These are phyloP conservation scores for Candida coleopterorum DNA, from an alignment of 805 yeast genomes.

Conservation along the genomic window DNA sequence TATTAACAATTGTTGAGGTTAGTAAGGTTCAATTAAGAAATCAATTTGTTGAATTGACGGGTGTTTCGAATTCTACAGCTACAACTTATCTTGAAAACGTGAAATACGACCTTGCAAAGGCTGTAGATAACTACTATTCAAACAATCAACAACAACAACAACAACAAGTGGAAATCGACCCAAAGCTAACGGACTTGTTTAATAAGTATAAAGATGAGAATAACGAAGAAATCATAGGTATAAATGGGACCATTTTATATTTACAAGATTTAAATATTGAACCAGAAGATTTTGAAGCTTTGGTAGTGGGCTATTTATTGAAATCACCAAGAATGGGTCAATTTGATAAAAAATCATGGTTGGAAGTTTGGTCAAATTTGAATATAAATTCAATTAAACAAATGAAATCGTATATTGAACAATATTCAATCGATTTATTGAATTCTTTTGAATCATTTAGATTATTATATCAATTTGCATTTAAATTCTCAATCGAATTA, in stretches of 20 bases:
- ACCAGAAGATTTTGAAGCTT: slow-evolving; percentile 69
- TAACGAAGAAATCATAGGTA: slow-evolving; percentile 45
- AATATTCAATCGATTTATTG: slow-evolving; percentile 12
- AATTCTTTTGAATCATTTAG: slow-evolving; percentile 30
- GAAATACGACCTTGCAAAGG: slow-evolving; percentile 26
- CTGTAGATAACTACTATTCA: slow-evolving; percentile 27
- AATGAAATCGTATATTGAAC: slow-evolving; percentile 39
- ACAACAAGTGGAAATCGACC: slow-evolving; percentile 8
- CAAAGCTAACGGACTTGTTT: slow-evolving; percentile 26
- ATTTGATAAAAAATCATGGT: slow-evolving; percentile 47
- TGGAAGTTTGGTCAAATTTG: slow-evolving; percentile 52
- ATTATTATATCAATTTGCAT: slow-evolving; percentile 66
- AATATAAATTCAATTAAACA: slow-evolving; percentile 26
- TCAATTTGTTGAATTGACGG: slow-evolving; percentile 40
- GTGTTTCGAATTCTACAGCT: slow-evolving; percentile 29
- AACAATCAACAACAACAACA: slow-evolving; percentile 3
- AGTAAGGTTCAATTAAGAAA: slow-evolving; percentile 13
- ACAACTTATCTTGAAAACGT: slow-evolving; percentile 27
- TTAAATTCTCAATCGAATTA: slow-evolving; percentile 57
- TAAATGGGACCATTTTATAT: slow-evolving; percentile 73
- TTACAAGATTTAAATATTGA: slow-evolving; percentile 62
- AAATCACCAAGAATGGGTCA: slow-evolving; percentile 64
- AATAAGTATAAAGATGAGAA: slow-evolving; percentile 27
- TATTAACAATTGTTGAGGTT: neutral
- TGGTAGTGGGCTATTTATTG: slow-evolving; percentile 67